Percentiles rank a stretch among this genome's conserved stretches.
phyloP scores from a whole-genome alignment of 2,329 filamentous ascomycete genomes.

The Penicillium sp. region DNA sequence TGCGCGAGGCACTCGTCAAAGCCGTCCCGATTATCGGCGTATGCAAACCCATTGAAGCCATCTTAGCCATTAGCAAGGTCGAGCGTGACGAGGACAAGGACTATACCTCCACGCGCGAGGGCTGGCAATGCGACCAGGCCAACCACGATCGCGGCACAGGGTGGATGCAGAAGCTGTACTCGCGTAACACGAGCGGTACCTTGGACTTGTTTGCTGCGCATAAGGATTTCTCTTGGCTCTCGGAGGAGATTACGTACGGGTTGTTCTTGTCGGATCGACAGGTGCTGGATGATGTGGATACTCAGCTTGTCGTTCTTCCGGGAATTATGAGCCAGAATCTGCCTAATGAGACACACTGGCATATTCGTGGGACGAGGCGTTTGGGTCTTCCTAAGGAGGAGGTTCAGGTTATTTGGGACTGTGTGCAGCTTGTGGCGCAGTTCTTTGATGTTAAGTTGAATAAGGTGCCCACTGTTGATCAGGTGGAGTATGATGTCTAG shows the following conservation, averaged over 20 bases:
- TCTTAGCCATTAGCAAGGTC: constrained; percentile 52
- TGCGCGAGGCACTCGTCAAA: constrained; percentile 58
- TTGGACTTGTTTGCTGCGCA: constrained; percentile 32
- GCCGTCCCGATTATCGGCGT: constrained; percentile 56
- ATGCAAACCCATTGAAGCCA: constrained; percentile 59
- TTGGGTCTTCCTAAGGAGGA: constrained; percentile 40
- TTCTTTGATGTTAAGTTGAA: constrained; percentile 29
- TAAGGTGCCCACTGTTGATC: constrained; percentile 31
- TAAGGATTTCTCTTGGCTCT: constrained; percentile 62
- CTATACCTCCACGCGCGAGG: constrained; percentile 50
- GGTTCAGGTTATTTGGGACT: constrained; percentile 36
- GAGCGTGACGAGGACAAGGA: constrained; percentile 57
- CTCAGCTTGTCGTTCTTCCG: constrained; percentile 42
- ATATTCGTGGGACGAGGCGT: constrained; percentile 43
- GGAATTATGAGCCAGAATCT: constrained; percentile 46
- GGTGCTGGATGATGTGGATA: constrained; percentile 41
- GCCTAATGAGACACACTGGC: constrained; percentile 42
- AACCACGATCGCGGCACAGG: constrained; percentile 51
- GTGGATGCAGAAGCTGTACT: constrained; percentile 57
- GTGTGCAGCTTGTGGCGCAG: constrained; percentile 27
- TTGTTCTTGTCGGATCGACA: constrained; percentile 47
- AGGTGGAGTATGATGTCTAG: constrained; percentile 32
- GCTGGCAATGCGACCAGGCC: constrained; percentile 56
- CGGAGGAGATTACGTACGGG: constrained; percentile 68
- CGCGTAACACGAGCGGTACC: constrained; percentile 43